These are phyloP conservation scores for Strobilomyces dryophilus DNA, from an alignment of 768 basidiomycete species.

Conservation along the genomic window DNA sequence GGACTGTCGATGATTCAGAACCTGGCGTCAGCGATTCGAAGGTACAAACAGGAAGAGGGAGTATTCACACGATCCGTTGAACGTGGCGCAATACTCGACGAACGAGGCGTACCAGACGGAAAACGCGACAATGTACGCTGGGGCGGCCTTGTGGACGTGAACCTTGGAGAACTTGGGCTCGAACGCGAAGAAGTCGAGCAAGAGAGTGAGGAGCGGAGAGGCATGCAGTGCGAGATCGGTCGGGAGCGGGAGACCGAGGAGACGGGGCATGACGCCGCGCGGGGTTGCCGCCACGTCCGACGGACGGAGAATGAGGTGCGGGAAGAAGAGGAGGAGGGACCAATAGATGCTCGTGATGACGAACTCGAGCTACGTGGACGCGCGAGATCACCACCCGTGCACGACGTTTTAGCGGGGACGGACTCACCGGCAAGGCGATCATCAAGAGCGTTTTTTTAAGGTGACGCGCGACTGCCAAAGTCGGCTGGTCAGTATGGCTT, in stretches of 20 bases:
- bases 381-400: not conserved
- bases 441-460: slow-evolving; percentile 61
- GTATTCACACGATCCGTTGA: slow-evolving; percentile 63
- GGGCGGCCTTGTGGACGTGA: slow-evolving; percentile 13
- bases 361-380: not conserved
- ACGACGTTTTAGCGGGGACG: not conserved
- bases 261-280: slow-evolving; percentile 1
- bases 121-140: slow-evolving; percentile 18
- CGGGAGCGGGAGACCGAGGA: slow-evolving; percentile 41
- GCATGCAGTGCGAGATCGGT: slow-evolving; percentile 67
- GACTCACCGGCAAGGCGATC: slow-evolving; percentile 57
- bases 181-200: slow-evolving; percentile 65
- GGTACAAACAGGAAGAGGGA: too few relatives aligned
- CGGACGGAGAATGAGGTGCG: slow-evolving; percentile 43
- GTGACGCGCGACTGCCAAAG: slow-evolving; percentile 25
- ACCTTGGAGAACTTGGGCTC: slow-evolving; percentile 50
- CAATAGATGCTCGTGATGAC: slow-evolving; percentile 64
- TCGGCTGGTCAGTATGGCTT: not conserved
- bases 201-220: slow-evolving; percentile 50
- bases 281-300: not conserved
- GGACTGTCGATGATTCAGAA: slow-evolving; percentile 45
- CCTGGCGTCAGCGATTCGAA: not conserved
- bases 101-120: slow-evolving; percentile 54
- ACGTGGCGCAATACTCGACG: slow-evolving; percentile 62
- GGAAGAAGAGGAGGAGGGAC: slow-evolving; percentile 53